phyloP scores from a whole-genome alignment of 2,329 filamentous ascomycete genomes.

The Helotiales sp. region DNA sequence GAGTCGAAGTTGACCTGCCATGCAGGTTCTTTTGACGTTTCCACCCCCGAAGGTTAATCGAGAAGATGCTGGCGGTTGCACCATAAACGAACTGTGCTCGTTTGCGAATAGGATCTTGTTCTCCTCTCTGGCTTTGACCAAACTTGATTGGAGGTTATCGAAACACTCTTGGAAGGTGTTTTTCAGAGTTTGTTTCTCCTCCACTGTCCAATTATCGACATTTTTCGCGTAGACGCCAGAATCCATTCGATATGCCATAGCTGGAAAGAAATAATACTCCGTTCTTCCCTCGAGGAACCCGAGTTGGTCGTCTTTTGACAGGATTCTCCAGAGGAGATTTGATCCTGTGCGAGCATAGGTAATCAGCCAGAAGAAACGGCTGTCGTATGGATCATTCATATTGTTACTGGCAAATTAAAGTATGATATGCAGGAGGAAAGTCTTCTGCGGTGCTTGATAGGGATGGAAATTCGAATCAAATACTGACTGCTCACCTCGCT shows the following conservation, averaged over 20 bases:
- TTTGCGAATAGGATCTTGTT: conserved; percentile 1
- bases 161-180: neutral
- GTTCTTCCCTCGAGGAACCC: neutral
- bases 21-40: neutral
- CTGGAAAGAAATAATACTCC: neutral
- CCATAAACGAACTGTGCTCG: neutral
- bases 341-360: neutral
- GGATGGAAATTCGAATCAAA: too few species aligned
- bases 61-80: neutral
- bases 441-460: too few species aligned
- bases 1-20: neutral
- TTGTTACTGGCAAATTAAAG: too few species aligned
- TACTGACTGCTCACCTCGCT: too few species aligned
- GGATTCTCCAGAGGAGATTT: neutral
- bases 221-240: neutral
- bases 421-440: too few species aligned
- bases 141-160: neutral
- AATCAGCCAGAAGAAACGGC: neutral
- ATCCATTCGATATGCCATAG: neutral
- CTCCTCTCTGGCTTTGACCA: neutral
- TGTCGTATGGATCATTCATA: too few species aligned
- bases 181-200: neutral
- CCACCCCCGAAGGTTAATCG: neutral
- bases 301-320: neutral
- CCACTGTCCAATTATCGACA: neutral